Evolutionary conservation across 371 early-diverging fungal species (phyloP).

Genomic region (Saksenaea oblongispora): DNA sequence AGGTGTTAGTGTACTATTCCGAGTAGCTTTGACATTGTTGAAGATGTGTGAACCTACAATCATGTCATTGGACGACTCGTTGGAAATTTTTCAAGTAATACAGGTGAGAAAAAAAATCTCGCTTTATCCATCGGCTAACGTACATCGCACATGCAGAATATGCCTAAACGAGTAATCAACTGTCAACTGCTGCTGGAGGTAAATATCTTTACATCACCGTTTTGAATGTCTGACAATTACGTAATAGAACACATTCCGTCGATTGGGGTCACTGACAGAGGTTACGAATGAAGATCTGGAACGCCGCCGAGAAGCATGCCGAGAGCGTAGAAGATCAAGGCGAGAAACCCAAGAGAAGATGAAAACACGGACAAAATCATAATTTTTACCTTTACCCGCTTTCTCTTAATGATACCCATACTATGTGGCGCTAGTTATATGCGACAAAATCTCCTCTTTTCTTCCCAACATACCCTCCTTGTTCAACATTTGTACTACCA

Average conservation of each 20-base stretch:
- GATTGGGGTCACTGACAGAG: constrained; percentile 43
- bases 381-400: neutral
- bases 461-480: neutral
- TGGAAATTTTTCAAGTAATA: constrained; percentile 62
- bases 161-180: constrained; percentile 65
- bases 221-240: neutral
- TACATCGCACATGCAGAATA: constrained; percentile 39
- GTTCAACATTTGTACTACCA: neutral
- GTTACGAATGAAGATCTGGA: constrained; percentile 56
- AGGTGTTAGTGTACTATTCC: constrained; percentile 73
- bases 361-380: neutral
- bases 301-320: constrained; percentile 47
- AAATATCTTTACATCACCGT: constrained; percentile 1
- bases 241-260: constrained; percentile 41
- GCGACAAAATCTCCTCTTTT: too few relatives aligned
- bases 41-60: constrained; percentile 64
- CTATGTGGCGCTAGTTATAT: neutral
- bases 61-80: constrained; percentile 53
- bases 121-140: neutral
- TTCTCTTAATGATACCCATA: neutral
- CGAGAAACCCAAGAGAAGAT: constrained; percentile 1
- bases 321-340: constrained; percentile 29
- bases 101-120: constrained; percentile 32
- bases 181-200: constrained; percentile 68
- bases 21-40: constrained; percentile 71